phyloP scores from a whole-genome alignment of 192 early-diverging fungal species.

The Entomortierella lignicola region DNA sequence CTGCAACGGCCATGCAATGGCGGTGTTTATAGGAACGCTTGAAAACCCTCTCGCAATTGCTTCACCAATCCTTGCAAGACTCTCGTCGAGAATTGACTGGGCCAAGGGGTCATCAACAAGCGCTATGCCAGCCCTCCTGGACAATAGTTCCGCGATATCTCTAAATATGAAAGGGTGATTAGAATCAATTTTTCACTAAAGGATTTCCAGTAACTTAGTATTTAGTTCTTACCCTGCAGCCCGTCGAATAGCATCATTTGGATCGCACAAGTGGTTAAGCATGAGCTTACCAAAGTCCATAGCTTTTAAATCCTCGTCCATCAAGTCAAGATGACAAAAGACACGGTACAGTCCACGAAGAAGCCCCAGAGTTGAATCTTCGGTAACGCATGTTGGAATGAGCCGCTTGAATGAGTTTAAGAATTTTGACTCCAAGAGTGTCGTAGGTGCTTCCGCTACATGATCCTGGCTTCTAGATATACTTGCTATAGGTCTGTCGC shows the following conservation, averaged over 20 bases:
- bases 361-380: conserved; percentile 1
- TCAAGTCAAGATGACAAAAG: conserved; percentile 23
- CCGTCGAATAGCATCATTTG: background rate
- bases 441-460: background rate
- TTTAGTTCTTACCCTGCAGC: conserved; percentile 20
- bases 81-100: conserved; percentile 9
- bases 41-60: conserved; percentile 17
- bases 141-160: conserved; percentile 13
- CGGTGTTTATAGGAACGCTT: background rate
- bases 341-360: conserved; percentile 26
- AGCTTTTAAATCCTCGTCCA: conserved; percentile 1
- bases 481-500: background rate
- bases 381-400: conserved; percentile 5
- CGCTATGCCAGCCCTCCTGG: background rate
- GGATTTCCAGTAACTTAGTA: background rate
- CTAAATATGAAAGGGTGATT: conserved; percentile 1
- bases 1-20: conserved; percentile 2
- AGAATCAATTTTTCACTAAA: background rate
- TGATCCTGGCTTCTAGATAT: background rate
- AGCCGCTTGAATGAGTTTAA: conserved; percentile 24
- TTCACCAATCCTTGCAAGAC: conserved; percentile 6
- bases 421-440: conserved; percentile 2
- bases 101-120: conserved; percentile 19
- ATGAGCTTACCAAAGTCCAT: conserved; percentile 31
- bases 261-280: conserved; percentile 11